phyloP scores from a whole-genome alignment of 768 basidiomycete genomes.

The button mushroom (Agaricus bisporus) region DNA sequence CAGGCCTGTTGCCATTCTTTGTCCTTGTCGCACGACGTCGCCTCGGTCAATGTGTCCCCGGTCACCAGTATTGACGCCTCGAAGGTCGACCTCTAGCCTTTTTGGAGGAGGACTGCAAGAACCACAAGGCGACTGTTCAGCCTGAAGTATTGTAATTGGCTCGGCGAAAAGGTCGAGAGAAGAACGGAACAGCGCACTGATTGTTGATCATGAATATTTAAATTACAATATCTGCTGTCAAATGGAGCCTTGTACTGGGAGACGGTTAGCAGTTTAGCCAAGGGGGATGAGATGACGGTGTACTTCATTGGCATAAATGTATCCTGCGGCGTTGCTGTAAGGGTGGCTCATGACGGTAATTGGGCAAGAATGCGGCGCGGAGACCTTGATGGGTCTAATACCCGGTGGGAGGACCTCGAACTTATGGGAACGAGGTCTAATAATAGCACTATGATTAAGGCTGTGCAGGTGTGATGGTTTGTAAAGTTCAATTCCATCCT shows the following conservation, averaged over 20 bases:
- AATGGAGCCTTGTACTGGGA: not conserved
- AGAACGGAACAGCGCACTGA: too few species aligned
- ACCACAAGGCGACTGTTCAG: too few species aligned
- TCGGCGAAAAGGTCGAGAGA: not conserved
- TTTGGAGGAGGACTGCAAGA: too few species aligned
- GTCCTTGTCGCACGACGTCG: not conserved
- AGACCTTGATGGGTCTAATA: not conserved
- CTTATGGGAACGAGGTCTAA: not conserved
- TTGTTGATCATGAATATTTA: too few species aligned
- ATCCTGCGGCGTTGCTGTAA: slow-evolving; percentile 26
- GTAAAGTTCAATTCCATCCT: not conserved
- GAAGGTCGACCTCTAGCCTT: not conserved
- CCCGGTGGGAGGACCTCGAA: not conserved
- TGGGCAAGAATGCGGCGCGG: not conserved
- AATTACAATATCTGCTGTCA: not conserved
- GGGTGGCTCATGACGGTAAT: slow-evolving; percentile 22
- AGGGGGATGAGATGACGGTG: not conserved
- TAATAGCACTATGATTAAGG: not conserved
- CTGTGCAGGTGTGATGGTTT: not conserved
- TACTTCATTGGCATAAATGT: slow-evolving; percentile 28
- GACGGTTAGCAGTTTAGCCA: not conserved
- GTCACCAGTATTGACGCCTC: not conserved
- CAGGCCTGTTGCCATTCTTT: not conserved
- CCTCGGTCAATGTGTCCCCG: not conserved
- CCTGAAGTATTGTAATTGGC: too few species aligned